Conservation (phyloP, 1,284 basidiomycete genomes). For the Fereydounia khargensis region DNA sequence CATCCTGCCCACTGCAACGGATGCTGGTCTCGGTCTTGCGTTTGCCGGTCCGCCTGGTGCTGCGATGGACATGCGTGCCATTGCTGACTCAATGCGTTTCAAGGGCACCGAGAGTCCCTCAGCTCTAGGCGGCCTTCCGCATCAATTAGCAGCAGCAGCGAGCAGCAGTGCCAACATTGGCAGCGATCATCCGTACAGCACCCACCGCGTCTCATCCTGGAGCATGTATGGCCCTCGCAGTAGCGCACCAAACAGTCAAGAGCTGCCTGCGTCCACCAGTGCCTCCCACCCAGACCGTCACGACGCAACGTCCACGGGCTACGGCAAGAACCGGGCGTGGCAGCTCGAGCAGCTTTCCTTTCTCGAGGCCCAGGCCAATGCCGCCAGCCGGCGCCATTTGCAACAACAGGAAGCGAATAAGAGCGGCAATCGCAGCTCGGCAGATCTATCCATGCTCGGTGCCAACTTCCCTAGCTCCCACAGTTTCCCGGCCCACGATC, state of each 20-base stretch:
- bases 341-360: slow-evolving; percentile 44
- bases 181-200: not conserved
- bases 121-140: not conserved
- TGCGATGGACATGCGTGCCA: not conserved
- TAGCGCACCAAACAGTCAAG: slow-evolving; percentile 9
- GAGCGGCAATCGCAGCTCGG: not conserved
- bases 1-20: not conserved
- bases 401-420: slow-evolving; percentile 5
- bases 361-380: slow-evolving; percentile 28
- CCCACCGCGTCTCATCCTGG: not conserved
- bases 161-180: not conserved
- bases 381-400: not conserved
- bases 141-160: not conserved
- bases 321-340: slow-evolving; percentile 42
- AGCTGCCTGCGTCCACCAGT: slow-evolving; percentile 10
- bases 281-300: slow-evolving; percentile 8
- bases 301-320: slow-evolving; percentile 25
- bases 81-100: not conserved
- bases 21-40: not conserved
- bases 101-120: not conserved
- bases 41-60: not conserved
- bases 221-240: slow-evolving; percentile 1
- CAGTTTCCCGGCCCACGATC: slow-evolving; percentile 18
- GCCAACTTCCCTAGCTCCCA: slow-evolving; percentile 39
- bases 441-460: slow-evolving; percentile 19